Base-by-base conservation (phyloP, 1,139 yeast species). In the Magnusiomyces paraingens region DNA sequence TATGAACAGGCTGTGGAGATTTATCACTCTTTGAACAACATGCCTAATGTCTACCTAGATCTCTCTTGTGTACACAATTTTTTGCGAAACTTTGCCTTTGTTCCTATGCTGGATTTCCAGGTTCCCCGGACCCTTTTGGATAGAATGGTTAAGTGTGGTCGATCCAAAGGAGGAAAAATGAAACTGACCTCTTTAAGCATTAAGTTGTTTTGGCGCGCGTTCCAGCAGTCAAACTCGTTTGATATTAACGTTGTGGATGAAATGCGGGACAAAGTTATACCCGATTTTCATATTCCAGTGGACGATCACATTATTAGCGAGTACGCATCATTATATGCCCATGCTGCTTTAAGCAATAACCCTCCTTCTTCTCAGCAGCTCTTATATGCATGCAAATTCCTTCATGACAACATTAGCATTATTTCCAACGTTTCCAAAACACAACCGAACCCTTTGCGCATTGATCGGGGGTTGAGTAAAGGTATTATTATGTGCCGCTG, bases 31-130 rank as follows among this genome's bases (percentile, higher is more conserved):
- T 38, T 55, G 15, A 41, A 43, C 17, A 17, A 21, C 1, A 35
- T 47, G 26, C 41, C 38, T 18, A 39, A 48, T 12, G 52, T 55
- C 21, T 21, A 32, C 32, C 46, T 55, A 12, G 57, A 55, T 46
- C 40, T 40, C 1, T 46, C 51, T 8, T 47, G 50, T 26, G 39
- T 44, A 43, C 55, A 55, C 51, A 51, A 52, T 47, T 26, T 55
- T 26, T 39, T 55, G 18, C 47, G 55, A 26, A 51, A 45, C 20
- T 47, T 47, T 36, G 41, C 43, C 12, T 4, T 47, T 20, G 18
- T 36, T 36, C 35, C 38, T 10, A 32, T 21, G 8, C 12, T 47
- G n/a, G 43, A 47, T 47, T 17, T 38, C 14, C 12, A 40, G 3
- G 21, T 47, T 11, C 43, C 54, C 11, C 38, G 41, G 17, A 46